phyloP scores from a whole-genome alignment of 441 rosid genomes.

The Eruca vesicaria region DNA sequence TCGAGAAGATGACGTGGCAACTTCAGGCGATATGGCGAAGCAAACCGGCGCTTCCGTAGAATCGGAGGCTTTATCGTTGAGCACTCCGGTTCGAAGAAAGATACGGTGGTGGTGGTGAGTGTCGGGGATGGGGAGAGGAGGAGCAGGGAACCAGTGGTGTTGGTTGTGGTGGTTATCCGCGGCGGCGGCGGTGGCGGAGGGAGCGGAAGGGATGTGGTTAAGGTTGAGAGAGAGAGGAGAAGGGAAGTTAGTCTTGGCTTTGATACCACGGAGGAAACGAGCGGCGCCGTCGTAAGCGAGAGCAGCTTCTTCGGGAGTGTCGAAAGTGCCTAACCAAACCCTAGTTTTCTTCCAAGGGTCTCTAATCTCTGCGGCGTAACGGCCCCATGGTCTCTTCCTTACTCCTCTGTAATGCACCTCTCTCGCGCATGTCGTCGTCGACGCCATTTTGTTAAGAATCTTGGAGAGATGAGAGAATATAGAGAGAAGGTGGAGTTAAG shows the following conservation, averaged over 20 bases:
- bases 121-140: slow-evolving; percentile 37
- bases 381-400: slow-evolving; percentile 98
- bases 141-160: slow-evolving; percentile 23
- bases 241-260: slow-evolving; percentile 94
- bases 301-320: slow-evolving; percentile 98
- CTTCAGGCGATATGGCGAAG: slow-evolving; percentile 16
- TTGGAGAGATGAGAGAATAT: background rate
- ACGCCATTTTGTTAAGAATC: slow-evolving; percentile 39
- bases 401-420: slow-evolving; percentile 95
- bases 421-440: slow-evolving; percentile 42
- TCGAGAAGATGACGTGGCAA: slow-evolving; percentile 11
- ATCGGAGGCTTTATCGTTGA: slow-evolving; percentile 43
- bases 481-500: background rate
- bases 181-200: slow-evolving; percentile 10
- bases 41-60: slow-evolving; percentile 13
- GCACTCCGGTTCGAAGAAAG: slow-evolving; percentile 66
- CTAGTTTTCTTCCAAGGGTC: slow-evolving; percentile 98
- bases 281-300: slow-evolving; percentile 98
- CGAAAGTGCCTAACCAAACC: slow-evolving; percentile 96
- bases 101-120: slow-evolving; percentile 35
- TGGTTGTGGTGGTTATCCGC: slow-evolving; percentile 31
- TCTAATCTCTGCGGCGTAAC: slow-evolving; percentile 95
- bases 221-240: slow-evolving; percentile 40
- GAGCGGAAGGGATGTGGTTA: slow-evolving; percentile 43
- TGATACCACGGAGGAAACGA: slow-evolving; percentile 85